Evolutionary conservation across 1,139 yeast genomes (phyloP).

Genomic region (Taphrina deformans): DNA sequence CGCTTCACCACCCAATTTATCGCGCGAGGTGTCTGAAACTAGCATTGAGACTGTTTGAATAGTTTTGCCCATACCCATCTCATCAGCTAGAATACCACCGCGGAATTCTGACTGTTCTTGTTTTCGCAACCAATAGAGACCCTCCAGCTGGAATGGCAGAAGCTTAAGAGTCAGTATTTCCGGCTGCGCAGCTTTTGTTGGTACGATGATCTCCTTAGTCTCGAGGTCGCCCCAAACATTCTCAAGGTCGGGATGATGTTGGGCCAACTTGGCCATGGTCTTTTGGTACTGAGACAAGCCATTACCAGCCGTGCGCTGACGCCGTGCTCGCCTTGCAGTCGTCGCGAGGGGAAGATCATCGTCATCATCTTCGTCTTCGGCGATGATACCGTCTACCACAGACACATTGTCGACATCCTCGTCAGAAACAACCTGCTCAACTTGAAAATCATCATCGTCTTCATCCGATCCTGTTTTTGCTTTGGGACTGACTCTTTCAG

Average conservation of each 20-base stretch:
- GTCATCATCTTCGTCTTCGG: slow-evolving; percentile 16
- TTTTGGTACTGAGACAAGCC: slow-evolving; percentile 26
- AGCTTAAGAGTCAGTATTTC: slow-evolving; percentile 69
- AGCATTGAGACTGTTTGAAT: slow-evolving; percentile 89
- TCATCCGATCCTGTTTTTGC: not conserved
- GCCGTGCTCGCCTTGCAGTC: not conserved
- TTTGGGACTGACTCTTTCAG: not conserved
- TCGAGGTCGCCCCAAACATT: slow-evolving; percentile 69
- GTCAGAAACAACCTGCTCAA: not conserved
- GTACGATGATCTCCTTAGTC: slow-evolving; percentile 52
- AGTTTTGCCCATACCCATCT: slow-evolving; percentile 99
- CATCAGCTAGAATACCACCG: slow-evolving; percentile 97
- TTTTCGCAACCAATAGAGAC: slow-evolving; percentile 78
- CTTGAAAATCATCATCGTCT: not conserved
- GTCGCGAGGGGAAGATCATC: slow-evolving; percentile 6
- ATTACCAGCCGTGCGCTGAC: not conserved
- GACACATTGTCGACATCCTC: not conserved
- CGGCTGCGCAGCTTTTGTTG: slow-evolving; percentile 73
- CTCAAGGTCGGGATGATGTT: slow-evolving; percentile 72
- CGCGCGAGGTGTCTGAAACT: slow-evolving; percentile 55
- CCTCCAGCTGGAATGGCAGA: slow-evolving; percentile 90
- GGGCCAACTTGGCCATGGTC: slow-evolving; percentile 50
- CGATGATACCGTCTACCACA: slow-evolving; percentile 3
- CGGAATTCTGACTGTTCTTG: slow-evolving; percentile 73
- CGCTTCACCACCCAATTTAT: slow-evolving; percentile 41